A percentile compares a stretch with the other conserved stretches of the same genome.
Conservation (phyloP, 352 stramenopile species). For the Pythium aquatile region DNA sequence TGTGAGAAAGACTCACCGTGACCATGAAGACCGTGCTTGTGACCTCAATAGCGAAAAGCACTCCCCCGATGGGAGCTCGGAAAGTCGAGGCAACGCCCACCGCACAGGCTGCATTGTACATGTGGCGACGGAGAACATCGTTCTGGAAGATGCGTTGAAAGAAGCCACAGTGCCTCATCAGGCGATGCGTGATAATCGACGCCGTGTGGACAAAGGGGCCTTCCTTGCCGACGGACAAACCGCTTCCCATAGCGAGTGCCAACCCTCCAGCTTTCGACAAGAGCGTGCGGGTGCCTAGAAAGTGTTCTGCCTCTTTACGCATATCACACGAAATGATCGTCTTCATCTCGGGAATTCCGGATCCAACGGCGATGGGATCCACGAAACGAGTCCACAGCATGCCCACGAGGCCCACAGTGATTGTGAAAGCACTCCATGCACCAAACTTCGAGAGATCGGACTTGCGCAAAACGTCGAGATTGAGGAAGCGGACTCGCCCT, state of each 20-base stretch:
- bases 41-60: conserved; percentile 91
- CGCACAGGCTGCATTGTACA: conserved; percentile 87
- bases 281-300: conserved; percentile 47
- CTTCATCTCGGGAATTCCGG: conserved; percentile 78
- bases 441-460: conserved; percentile 27
- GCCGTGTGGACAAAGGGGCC: conserved; percentile 95
- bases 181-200: conserved; percentile 79
- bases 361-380: conserved; percentile 50
- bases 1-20: conserved; percentile 26
- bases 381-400: conserved; percentile 46
- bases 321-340: conserved; percentile 70
- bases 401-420: conserved; percentile 31
- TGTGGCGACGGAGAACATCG: conserved; percentile 68
- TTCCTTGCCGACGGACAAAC: conserved; percentile 95
- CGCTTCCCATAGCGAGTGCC: conserved; percentile 86
- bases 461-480: conserved; percentile 13
- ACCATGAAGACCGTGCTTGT: conserved; percentile 74
- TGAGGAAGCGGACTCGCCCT: conserved; percentile 22
- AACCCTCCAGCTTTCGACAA: conserved; percentile 89
- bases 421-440: conserved; percentile 38
- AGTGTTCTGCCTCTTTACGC: conserved; percentile 42
- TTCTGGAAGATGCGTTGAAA: conserved; percentile 71
- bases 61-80: conserved; percentile 85
- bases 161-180: conserved; percentile 72
- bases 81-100: conserved; percentile 89